Conservation (phyloP, 257 asterid species). For the Nicotiana otophora region DNA sequence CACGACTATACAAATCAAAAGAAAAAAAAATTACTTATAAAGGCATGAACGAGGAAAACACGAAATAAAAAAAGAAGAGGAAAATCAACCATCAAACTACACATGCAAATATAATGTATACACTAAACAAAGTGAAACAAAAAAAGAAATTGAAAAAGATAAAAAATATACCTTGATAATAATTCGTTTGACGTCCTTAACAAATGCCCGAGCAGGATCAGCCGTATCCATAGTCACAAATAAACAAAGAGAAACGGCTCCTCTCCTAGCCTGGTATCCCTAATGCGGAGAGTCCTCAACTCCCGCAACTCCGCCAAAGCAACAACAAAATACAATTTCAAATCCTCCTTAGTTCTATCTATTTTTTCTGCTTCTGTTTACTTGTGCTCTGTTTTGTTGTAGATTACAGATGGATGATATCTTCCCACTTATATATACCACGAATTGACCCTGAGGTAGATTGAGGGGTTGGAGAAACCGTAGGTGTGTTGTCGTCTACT, state of each 20-base stretch:
- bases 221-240: slow-evolving; percentile 17
- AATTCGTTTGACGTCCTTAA: slow-evolving; percentile 45
- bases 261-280: too few relatives aligned
- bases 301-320: neutral
- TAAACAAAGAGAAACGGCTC: neutral
- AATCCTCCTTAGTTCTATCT: neutral
- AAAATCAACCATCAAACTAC: too few relatives aligned
- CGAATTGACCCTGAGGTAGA: neutral
- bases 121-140: neutral
- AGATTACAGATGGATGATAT: neutral
- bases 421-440: neutral
- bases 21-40: too few relatives aligned
- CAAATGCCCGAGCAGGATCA: slow-evolving; percentile 44
- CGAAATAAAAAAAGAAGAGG: too few relatives aligned
- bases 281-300: neutral
- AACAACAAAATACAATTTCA: neutral
- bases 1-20: neutral
- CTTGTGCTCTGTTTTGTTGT: neutral
- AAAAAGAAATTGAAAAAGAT: neutral
- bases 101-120: neutral
- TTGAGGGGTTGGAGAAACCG: slow-evolving; percentile 7
- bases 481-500: neutral
- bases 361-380: neutral
- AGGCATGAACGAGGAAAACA: neutral
- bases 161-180: slow-evolving; percentile 35